Evolutionary conservation across 805 yeast species (phyloP), one percentile per base, ranked within the genome.

Genomic region (Lipomyces japonicus): DNA sequence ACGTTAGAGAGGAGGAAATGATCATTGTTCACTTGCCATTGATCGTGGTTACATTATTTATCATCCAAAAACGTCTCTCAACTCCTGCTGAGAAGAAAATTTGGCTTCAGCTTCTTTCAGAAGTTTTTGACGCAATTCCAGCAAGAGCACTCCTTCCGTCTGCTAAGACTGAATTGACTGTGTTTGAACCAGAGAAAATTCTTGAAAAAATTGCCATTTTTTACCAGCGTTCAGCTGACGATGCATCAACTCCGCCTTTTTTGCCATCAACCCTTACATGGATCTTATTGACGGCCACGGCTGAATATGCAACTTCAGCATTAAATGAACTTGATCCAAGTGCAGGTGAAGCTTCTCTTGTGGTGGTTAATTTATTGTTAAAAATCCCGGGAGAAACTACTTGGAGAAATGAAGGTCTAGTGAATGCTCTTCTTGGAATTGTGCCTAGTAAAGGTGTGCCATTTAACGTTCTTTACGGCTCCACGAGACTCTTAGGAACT

Each of bases 1-100:
- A 86, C 56, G 80, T 89, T 25, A 78, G 77, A 37, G 98, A 91
- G 56, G 97, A 89, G 59, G 97, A 89, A 55, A 87, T 88, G 84
- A 68, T 83, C 5, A 70, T 79, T 0, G 74, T 76, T 18, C 96
- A 91, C 63, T 69, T 85, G 5, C 97, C 97, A 0, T 66, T 87
- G 38, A 74, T 85, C 0, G 63, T 89, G 1, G 58, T 87, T 18
- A 16, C 54, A 23, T 35, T 53, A 7, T 46, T 55, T 25, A 40
- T 55, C 14, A 18, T 50, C 9, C 48, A 56, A 36, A 12, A 19
- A 31, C 22, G 25, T n/a, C 32, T 40, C 14, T 45, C 31, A 7
- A 39, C 12, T 2, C 19, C 28, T 30, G 12, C 32, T 31, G 37
- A 51, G 31, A 25, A 26, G n/a, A 42, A 61, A 65, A 22, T 28